Evolutionary conservation across 495 filamentous ascomycete species (phyloP).

Genomic region (Penicillium samsonianum): DNA sequence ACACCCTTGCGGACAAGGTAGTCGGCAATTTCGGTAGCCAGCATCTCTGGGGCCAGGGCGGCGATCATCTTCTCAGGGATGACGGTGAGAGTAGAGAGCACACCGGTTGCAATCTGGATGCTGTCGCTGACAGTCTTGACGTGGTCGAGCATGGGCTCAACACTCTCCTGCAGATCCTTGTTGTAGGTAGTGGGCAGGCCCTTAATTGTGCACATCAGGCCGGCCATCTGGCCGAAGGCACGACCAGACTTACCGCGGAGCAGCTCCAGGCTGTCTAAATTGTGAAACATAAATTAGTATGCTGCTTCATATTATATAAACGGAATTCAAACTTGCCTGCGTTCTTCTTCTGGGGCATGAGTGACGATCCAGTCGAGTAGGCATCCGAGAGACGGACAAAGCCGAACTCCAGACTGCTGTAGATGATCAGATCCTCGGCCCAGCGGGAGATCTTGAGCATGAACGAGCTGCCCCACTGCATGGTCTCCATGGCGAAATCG

Average conservation of each 20-base stretch:
- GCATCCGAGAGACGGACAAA: conserved; percentile 83
- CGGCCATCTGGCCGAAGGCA: conserved; percentile 85
- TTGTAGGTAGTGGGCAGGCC: conserved; percentile 90
- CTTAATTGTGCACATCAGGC: conserved; percentile 86
- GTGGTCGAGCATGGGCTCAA: conserved; percentile 84
- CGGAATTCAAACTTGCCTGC: conserved; percentile 26
- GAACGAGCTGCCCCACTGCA: conserved; percentile 84
- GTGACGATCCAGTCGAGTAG: conserved; percentile 77
- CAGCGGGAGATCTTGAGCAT: conserved; percentile 88
- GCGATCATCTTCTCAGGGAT: conserved; percentile 75
- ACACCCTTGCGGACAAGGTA: conserved; percentile 90
- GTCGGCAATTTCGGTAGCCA: conserved; percentile 83
- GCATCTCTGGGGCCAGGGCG: conserved; percentile 73
- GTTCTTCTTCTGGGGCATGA: conserved; percentile 91
- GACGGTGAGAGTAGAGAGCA: conserved; percentile 64
- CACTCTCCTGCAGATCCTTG: conserved; percentile 90
- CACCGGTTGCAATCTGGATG: conserved; percentile 82
- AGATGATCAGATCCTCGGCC: conserved; percentile 89
- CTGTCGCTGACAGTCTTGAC: conserved; percentile 85
- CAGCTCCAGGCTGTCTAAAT: conserved; percentile 79
- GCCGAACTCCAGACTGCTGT: conserved; percentile 77
- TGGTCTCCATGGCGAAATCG: conserved; percentile 85
- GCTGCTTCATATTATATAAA: neutral
- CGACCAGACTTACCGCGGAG: conserved; percentile 84
- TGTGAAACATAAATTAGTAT: conserved; percentile 10